These are phyloP conservation scores for Paralagenidium karlingii DNA, from an alignment of 352 stramenopile species.

Conservation along the genomic window DNA sequence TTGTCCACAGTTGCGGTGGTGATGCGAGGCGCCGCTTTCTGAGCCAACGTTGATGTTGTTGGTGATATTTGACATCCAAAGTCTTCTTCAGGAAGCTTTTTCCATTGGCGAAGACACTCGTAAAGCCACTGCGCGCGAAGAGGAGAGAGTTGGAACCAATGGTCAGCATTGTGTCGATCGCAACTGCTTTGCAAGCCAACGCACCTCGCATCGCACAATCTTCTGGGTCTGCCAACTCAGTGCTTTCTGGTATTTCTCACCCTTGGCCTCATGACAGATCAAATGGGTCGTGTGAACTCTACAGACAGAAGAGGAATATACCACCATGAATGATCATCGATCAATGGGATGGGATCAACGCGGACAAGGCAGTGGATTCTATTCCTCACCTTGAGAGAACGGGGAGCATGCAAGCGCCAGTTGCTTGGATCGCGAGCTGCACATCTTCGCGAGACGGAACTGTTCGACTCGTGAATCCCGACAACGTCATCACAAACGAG, in stretches of 20 bases:
- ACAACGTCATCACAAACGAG: constrained; percentile 70
- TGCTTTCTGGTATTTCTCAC: constrained; percentile 80
- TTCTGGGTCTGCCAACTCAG: constrained; percentile 73
- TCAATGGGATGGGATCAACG: background rate
- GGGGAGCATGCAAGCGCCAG: constrained; percentile 71
- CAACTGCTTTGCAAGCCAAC: background rate
- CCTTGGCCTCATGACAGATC: constrained; percentile 57
- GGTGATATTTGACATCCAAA: too few relatives aligned
- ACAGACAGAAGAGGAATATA: too few relatives aligned
- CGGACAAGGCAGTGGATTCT: too few relatives aligned
- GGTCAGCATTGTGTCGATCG: background rate
- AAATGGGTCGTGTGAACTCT: constrained; percentile 74
- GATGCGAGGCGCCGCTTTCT: background rate
- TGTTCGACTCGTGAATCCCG: constrained; percentile 66
- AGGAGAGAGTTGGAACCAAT: constrained; percentile 3
- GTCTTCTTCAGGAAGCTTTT: constrained; percentile 38
- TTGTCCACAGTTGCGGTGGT: constrained; percentile 4
- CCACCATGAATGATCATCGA: background rate
- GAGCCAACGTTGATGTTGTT: background rate
- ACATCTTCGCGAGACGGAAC: constrained; percentile 66
- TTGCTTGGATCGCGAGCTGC: constrained; percentile 71
- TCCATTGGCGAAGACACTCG: constrained; percentile 50
- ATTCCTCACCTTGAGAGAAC: constrained; percentile 72
- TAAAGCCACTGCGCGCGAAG: constrained; percentile 50
- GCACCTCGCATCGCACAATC: constrained; percentile 69